Base-by-base conservation (phyloP, 257 asterid species). In the Gynochthodes officinalis region DNA sequence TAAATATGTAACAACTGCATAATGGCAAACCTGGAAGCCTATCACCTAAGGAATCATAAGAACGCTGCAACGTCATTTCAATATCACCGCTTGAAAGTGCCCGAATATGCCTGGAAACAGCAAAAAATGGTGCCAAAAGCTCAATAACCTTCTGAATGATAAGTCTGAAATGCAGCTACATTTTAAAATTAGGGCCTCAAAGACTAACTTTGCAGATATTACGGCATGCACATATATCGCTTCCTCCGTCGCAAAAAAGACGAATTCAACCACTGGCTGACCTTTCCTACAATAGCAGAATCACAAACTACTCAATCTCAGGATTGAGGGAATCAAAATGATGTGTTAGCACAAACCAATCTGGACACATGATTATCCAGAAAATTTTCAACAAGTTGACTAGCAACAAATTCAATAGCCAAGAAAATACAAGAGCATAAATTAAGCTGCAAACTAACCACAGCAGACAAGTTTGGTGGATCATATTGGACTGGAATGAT, bases 221-320 rank as follows among this genome's bases (percentile, higher is more conserved):
- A 91, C 84, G 74, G 88, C 98, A 75, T 95, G 99, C 77, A 89
- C 98, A 60, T 89, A 95, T 75, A 95, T 86, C 65, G 99, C 86
- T 80, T 95, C 99, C 81, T 95, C 98, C 0, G 98, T 86, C 49
- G 97, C 97, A 54, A 95, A 87, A 87, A 95, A 95, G 78, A 95
- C 80, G 82, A 92, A 92, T 85, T 95, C 99, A 43, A 86, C 85
- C 84, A 95, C 96, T 71, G 97, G 99, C 77, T 95, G 97, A 55
- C 96, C 98, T 83, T 84, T 90, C 96, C 99, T 95, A 78, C 87
- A 88, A 71, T 64, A 69, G 76, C 78, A 82, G 72, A 82, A 78
- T 12, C 61, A 71, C 25, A 16, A 78, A 66, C 72, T 65, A 73
- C 44, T 30, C 49, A 77, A 71, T 62, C 42, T 69, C 70, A 75